Percentiles rank a stretch among this genome's conserved stretches.
Conservation (phyloP, 75 land plant genomes). For the Larix kaempferi region DNA sequence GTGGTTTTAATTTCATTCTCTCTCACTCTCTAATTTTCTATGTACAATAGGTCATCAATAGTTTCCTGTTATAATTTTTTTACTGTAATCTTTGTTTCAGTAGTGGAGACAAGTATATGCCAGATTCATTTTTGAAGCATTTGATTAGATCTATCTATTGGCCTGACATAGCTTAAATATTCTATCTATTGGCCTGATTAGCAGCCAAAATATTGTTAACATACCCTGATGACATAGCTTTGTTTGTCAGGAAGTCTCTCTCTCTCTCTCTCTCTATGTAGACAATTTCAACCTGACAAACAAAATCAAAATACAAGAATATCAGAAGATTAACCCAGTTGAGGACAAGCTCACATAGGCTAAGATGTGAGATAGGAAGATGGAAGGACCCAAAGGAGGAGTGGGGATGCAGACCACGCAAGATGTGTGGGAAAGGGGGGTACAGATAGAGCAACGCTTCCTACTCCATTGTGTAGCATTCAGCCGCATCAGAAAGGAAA, state of each 20-base stretch:
- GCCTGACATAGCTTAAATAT: not conserved
- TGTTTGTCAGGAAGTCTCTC: not conserved
- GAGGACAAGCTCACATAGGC: not conserved
- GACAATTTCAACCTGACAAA: not conserved
- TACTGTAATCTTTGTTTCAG: not conserved
- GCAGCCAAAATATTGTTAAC: not conserved
- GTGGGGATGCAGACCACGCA: not conserved
- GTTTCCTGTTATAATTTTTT: not conserved
- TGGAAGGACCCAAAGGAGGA: not conserved
- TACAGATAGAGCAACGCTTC: no score
- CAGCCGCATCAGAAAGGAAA: no score
- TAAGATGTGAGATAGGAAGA: not conserved
- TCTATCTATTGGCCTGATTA: not conserved
- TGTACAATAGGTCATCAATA: not conserved
- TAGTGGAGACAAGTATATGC: not conserved
- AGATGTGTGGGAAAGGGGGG: no score
- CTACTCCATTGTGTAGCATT: no score
- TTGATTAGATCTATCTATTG: not conserved
- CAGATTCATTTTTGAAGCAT: not conserved
- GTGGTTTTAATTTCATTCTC: not conserved
- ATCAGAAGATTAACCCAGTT: not conserved
- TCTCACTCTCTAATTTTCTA: not conserved
- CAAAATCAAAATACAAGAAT: not conserved
- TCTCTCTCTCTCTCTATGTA: not conserved
- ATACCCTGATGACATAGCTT: not conserved